Base-by-base conservation (phyloP, 306 rosid genomes). In the Ziziphus jujuba region DNA sequence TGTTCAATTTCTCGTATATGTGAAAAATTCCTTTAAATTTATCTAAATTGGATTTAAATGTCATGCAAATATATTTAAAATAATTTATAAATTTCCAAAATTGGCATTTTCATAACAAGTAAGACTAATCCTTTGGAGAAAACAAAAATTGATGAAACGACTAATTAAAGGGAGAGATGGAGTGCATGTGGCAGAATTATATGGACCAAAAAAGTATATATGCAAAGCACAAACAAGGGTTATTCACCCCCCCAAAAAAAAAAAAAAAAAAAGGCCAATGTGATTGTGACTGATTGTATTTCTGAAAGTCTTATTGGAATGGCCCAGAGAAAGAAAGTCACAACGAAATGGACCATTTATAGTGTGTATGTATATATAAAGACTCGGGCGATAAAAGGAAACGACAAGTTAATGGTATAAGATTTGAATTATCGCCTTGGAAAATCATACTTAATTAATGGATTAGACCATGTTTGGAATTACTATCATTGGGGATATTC, bases 121-220 rank as follows among this genome's bases (percentile, higher is more conserved):
- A 28, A 28, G 33, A 28, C 33, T 28, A 28, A 28, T 4, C 2
- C 33, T 28, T 28, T 2, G 33, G 4, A 28, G 33, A 4, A 28
- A 28, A 28, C 2, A 28, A 1, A 28, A 28, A 28, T 28, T 28
- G 33, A 28, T 28, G 33, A 28, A 2, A 28, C 3, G 33, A 28
- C 4, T 28, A 28, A 28, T 28, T 28, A 28, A 28, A 28, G 33
- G 33, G 33, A 28, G 33, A 1, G 33, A 28, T 19, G 33, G 35
- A 50, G 16, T 17, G 43, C 6, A 62, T 20, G 11, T 56, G 59
- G 33, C 52, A 7, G 38, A 73, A 73, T 65, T 34, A 61, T 52
- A 51, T 71, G 75, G 75, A 71, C 75, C 56, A 71, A 20, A 71
- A 62, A 62, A 34, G 69, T 24, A 28, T 52, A 28, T n/a, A 38